Evolutionary conservation across 148 eudicot genomes (phyloP).

Genomic region (Chenopodium formosanum): DNA sequence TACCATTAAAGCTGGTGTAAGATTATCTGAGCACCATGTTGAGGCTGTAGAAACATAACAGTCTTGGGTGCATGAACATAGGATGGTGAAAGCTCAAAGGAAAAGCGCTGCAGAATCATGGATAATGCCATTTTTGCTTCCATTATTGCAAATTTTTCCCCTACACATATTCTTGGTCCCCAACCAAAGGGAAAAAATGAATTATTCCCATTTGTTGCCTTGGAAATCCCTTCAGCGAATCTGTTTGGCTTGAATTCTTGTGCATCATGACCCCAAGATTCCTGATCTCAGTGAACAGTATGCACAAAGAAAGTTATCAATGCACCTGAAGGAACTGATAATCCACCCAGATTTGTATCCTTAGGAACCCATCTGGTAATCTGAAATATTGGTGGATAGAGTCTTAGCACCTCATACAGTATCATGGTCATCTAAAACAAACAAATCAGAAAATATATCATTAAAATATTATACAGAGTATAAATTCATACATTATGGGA

Average conservation of each 20-base stretch:
- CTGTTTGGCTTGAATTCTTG: constrained; percentile 34
- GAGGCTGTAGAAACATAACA: constrained; percentile 26
- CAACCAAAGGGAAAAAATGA: constrained; percentile 30
- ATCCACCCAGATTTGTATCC: constrained; percentile 26
- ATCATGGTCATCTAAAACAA: constrained; percentile 29
- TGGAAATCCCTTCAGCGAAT: constrained; percentile 27
- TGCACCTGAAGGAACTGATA: constrained; percentile 18
- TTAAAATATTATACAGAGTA: neutral
- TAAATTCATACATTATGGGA: too few relatives aligned
- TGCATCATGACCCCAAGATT: constrained; percentile 27
- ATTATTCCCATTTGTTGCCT: constrained; percentile 22
- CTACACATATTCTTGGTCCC: constrained; percentile 34
- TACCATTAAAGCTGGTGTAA: constrained; percentile 26
- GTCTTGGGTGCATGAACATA: constrained; percentile 33
- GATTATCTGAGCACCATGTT: constrained; percentile 31
- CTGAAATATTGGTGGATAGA: constrained; percentile 30
- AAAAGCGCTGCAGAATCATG: constrained; percentile 30
- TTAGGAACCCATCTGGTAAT: neutral
- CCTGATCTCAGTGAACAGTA: constrained; percentile 22
- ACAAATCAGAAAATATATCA: neutral
- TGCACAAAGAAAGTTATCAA: constrained; percentile 3
- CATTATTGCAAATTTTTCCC: constrained; percentile 25
- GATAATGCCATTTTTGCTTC: constrained; percentile 29
- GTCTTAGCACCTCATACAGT: constrained; percentile 29
- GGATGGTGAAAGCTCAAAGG: constrained; percentile 32